Conservation (phyloP, 2,329 filamentous ascomycete genomes). For the Fusarium brachygibbosum region DNA sequence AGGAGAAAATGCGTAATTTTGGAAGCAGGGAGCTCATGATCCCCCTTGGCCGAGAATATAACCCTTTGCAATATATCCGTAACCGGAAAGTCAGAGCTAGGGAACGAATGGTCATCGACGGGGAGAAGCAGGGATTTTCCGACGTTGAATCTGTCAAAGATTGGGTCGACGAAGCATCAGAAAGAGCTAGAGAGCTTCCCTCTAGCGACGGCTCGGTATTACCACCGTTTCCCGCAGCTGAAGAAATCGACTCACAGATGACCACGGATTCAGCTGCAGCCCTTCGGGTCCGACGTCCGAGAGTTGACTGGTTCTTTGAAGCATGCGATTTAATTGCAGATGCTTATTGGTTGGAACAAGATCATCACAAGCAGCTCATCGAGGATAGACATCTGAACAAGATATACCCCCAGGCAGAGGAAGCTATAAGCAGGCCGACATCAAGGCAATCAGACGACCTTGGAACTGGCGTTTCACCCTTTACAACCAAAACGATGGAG, state of each 20-base stretch:
- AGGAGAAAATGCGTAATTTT: constrained; percentile 50
- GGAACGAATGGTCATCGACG: constrained; percentile 80
- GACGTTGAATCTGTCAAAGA: constrained; percentile 77
- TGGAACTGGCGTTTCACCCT: constrained; percentile 43
- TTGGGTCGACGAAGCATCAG: constrained; percentile 80
- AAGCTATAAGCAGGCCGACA: constrained; percentile 48
- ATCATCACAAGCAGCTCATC: constrained; percentile 82
- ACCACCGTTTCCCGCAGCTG: constrained; percentile 62
- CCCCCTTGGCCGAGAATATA: constrained; percentile 79
- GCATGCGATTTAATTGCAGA: constrained; percentile 91
- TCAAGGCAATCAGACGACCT: constrained; percentile 52
- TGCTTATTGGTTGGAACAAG: constrained; percentile 89
- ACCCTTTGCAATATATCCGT: constrained; percentile 91
- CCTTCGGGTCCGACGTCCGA: constrained; percentile 76
- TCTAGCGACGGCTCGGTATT: constrained; percentile 51
- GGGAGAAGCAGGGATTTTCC: constrained; percentile 81
- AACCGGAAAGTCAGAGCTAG: constrained; percentile 88
- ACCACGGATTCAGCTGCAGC: constrained; percentile 61
- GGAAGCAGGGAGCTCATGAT: constrained; percentile 51
- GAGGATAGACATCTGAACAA: constrained; percentile 83
- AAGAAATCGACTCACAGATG: constrained; percentile 58
- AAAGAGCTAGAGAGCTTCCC: constrained; percentile 46
- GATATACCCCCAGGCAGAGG: constrained; percentile 69
- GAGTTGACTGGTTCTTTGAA: constrained; percentile 86
- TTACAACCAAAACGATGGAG: constrained; percentile 46